Evolutionary conservation across 2,329 filamentous ascomycete species (phyloP).

Genomic region (Apiospora hydei): DNA sequence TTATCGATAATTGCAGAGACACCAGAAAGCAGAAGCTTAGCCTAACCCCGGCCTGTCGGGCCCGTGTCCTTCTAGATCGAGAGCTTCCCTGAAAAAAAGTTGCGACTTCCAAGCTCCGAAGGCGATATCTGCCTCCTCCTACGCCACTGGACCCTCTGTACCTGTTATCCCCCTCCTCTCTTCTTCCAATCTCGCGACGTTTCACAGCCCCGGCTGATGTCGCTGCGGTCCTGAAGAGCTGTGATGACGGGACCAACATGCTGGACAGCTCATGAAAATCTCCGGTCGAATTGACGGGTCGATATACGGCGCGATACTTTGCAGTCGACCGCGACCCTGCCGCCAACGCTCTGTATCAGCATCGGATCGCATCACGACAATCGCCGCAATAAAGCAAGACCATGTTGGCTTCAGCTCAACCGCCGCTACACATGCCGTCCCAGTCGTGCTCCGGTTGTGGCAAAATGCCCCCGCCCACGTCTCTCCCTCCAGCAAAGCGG

Average conservation of each 20-base stretch:
- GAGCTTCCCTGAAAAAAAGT: slow-evolving; percentile 22
- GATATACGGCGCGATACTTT: slow-evolving; percentile 63
- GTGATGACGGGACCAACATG: slow-evolving; percentile 45
- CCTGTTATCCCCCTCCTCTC: neutral
- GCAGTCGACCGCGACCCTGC: slow-evolving; percentile 50
- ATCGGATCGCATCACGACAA: slow-evolving; percentile 28
- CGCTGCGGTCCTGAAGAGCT: slow-evolving; percentile 31
- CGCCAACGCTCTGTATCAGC: slow-evolving; percentile 15
- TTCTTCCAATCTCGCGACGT: neutral
- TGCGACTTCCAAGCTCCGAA: slow-evolving; percentile 7
- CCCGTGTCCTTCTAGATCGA: slow-evolving; percentile 18
- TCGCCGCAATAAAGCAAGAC: slow-evolving; percentile 29
- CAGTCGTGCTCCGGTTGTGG: slow-evolving; percentile 2
- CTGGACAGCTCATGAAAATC: slow-evolving; percentile 66
- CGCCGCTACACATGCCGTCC: neutral
- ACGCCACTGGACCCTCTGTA: neutral
- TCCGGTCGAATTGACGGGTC: slow-evolving; percentile 65
- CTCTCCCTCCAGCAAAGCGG: neutral
- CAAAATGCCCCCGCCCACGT: neutral
- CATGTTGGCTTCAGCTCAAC: slow-evolving; percentile 24
- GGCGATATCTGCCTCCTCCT: slow-evolving; percentile 7
- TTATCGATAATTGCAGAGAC: slow-evolving; percentile 17
- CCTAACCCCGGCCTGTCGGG: neutral
- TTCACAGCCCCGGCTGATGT: slow-evolving; percentile 24
- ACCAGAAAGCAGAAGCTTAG: neutral